A percentile compares a stretch with the other conserved stretches of the same genome.
Evolutionary conservation across 345 rosid species (phyloP).

Genomic region (Melastoma malabathricum): DNA sequence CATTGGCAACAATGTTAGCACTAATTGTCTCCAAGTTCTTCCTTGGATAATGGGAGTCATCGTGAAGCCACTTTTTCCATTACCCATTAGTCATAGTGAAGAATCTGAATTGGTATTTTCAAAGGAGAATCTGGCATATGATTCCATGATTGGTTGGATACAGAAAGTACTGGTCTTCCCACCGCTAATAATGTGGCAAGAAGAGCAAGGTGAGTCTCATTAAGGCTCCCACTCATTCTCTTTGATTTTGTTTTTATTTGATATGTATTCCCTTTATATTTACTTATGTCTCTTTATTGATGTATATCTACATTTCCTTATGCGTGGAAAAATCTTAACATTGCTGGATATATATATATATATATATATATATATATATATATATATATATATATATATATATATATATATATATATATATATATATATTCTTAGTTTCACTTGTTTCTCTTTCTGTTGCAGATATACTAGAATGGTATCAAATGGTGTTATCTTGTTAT

Average conservation of each 20-base stretch:
- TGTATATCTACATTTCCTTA: background rate
- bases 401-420: too few relatives aligned
- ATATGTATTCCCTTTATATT: too few relatives aligned
- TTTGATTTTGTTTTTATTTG: background rate
- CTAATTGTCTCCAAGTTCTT: slow-evolving; percentile 55
- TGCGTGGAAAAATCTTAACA: background rate
- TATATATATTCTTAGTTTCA: background rate
- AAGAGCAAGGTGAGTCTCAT: slow-evolving; percentile 38
- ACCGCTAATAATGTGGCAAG: slow-evolving; percentile 48
- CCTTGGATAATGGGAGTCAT: slow-evolving; percentile 47
- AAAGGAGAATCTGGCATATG: slow-evolving; percentile 29
- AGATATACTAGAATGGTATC: slow-evolving; percentile 89
- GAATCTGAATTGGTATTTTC: slow-evolving; percentile 13
- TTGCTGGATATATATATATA: too few relatives aligned
- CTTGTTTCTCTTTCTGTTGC: slow-evolving; percentile 2
- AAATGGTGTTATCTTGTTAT: slow-evolving; percentile 71
- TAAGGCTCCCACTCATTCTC: too few relatives aligned
- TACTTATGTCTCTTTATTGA: slow-evolving; percentile 2
- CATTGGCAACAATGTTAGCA: slow-evolving; percentile 56
- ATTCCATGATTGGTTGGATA: slow-evolving; percentile 51
- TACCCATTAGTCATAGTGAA: slow-evolving; percentile 14
- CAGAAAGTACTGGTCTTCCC: slow-evolving; percentile 53
- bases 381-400: too few relatives aligned
- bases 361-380: too few relatives aligned
- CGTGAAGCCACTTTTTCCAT: slow-evolving; percentile 30